A percentile compares a stretch with the other conserved stretches of the same genome.
phyloP scores from a whole-genome alignment of 495 filamentous ascomycete species.

The Neurospora sp. region DNA sequence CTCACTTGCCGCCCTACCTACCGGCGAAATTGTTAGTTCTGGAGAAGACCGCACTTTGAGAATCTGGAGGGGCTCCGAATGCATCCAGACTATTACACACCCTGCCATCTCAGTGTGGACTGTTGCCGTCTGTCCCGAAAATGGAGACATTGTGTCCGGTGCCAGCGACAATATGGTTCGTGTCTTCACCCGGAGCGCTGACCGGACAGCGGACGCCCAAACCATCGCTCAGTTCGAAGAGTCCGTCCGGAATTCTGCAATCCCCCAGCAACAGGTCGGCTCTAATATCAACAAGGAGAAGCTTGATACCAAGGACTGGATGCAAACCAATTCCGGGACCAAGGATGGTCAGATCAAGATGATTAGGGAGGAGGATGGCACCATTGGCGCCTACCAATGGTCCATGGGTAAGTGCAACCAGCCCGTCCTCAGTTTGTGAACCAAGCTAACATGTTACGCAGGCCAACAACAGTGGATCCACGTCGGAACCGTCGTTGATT shows the following conservation, averaged over 20 bases:
- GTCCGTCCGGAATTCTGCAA: slow-evolving; percentile 69
- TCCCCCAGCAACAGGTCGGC: slow-evolving; percentile 68
- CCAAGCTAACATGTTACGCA: slow-evolving; percentile 7
- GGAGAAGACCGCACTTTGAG: slow-evolving; percentile 88
- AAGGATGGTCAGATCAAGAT: slow-evolving; percentile 93
- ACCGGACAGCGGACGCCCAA: slow-evolving; percentile 54
- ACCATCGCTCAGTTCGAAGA: slow-evolving; percentile 61
- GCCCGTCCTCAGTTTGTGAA: neutral
- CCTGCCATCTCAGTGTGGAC: slow-evolving; percentile 95
- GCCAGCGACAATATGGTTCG: slow-evolving; percentile 83
- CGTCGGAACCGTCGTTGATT: slow-evolving; percentile 88
- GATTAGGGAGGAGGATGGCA: slow-evolving; percentile 71
- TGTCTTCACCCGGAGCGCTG: slow-evolving; percentile 65
- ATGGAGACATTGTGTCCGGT: slow-evolving; percentile 84
- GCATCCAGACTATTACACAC: slow-evolving; percentile 92
- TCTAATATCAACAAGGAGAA: slow-evolving; percentile 77
- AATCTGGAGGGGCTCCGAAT: slow-evolving; percentile 74
- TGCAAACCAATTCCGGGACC: slow-evolving; percentile 66
- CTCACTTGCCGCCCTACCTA: slow-evolving; percentile 63
- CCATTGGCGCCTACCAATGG: slow-evolving; percentile 75
- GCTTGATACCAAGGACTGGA: slow-evolving; percentile 74
- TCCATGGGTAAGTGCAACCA: slow-evolving; percentile 35
- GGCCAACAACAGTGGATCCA: slow-evolving; percentile 59
- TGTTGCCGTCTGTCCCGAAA: slow-evolving; percentile 69
- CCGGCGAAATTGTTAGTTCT: slow-evolving; percentile 80